Conservation (phyloP, 2,329 filamentous ascomycete species). For the Aspergillus sp. region DNA sequence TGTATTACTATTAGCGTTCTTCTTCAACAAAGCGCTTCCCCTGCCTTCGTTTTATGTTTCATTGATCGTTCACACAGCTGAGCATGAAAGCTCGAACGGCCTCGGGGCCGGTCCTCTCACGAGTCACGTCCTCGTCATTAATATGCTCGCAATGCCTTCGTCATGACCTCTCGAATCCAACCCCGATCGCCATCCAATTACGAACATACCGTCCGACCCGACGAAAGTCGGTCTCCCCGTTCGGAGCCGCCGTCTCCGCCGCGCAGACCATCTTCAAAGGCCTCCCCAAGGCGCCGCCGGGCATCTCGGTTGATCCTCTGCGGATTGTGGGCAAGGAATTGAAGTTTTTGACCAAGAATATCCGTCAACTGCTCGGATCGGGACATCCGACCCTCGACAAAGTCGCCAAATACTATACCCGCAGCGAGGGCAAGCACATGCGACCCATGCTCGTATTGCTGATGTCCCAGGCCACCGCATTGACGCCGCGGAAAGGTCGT, state of each 20-base stretch:
- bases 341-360: conserved; percentile 92
- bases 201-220: conserved; percentile 42
- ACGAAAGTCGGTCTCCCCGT: conserved; percentile 40
- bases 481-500: conserved; percentile 64
- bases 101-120: conserved; percentile 36
- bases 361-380: conserved; percentile 86
- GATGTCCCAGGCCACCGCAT: conserved; percentile 91
- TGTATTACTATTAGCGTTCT: background rate
- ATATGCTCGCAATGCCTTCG: conserved; percentile 44
- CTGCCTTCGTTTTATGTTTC: background rate
- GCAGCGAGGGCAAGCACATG: conserved; percentile 94
- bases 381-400: conserved; percentile 93
- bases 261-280: conserved; percentile 52
- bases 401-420: conserved; percentile 96
- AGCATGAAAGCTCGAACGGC: conserved; percentile 42
- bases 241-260: conserved; percentile 49
- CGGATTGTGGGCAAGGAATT: conserved; percentile 92
- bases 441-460: conserved; percentile 90
- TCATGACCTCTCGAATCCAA: conserved; percentile 30
- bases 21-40: background rate
- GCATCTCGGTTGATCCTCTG: conserved; percentile 80
- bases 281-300: conserved; percentile 41
- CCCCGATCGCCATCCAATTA: conserved; percentile 23
- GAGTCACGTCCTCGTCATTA: conserved; percentile 25
- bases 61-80: conserved; percentile 11